A percentile compares a stretch with the other conserved stretches of the same genome.
phyloP scores from a whole-genome alignment of 441 rosid genomes.

The Croton setiger region DNA sequence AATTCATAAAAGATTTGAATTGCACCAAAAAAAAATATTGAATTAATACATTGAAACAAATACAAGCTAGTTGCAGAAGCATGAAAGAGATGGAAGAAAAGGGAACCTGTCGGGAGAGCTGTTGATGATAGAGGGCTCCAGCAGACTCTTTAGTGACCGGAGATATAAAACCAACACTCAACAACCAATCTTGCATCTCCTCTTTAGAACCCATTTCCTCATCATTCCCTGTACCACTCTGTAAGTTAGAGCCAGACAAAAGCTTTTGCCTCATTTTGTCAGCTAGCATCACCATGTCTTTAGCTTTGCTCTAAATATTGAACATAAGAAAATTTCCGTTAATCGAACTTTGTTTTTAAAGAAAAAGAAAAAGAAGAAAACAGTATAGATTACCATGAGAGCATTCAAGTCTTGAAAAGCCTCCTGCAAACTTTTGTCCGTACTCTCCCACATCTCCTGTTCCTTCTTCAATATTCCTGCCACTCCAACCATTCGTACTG shows the following conservation, averaged over 20 bases:
- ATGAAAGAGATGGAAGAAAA: conserved; percentile 10
- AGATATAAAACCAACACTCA: conserved; percentile 93
- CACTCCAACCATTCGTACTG: conserved; percentile 86
- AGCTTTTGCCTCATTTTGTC: conserved; percentile 95
- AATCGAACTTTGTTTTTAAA: conserved; percentile 11
- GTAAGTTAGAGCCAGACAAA: conserved; percentile 60
- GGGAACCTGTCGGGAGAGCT: conserved; percentile 81
- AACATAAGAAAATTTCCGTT: conserved; percentile 9
- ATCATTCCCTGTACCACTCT: conserved; percentile 48
- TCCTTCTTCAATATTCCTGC: conserved; percentile 89
- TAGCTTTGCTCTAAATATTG: conserved; percentile 72
- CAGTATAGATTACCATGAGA: conserved; percentile 45
- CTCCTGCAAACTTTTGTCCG: conserved; percentile 92
- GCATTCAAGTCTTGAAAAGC: conserved; percentile 97
- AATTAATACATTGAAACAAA: background rate
- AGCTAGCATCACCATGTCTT: conserved; percentile 88
- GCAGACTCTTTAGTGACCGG: conserved; percentile 97
- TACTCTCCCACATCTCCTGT: conserved; percentile 90
- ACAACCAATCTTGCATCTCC: conserved; percentile 90
- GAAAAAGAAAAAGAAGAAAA: background rate
- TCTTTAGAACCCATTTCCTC: conserved; percentile 91
- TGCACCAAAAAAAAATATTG: background rate
- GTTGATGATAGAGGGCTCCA: conserved; percentile 90
- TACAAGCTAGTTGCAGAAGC: background rate
- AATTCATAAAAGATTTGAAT: background rate